Conservation (phyloP, 2,329 filamentous ascomycete species). For the Karstenula rhodostoma region DNA sequence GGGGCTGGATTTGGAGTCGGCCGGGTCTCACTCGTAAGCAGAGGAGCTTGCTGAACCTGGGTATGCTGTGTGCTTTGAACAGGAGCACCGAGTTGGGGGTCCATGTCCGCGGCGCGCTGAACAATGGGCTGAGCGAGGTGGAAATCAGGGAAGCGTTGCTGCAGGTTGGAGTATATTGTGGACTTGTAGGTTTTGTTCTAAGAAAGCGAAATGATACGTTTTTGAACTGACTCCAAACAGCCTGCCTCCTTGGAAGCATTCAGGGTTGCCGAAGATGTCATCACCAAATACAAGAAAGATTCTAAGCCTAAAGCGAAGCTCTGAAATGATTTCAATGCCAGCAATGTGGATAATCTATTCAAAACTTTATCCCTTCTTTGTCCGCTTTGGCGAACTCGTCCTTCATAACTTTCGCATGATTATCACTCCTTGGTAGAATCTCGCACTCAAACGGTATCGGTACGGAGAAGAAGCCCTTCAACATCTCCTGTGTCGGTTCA, state of each 20-base stretch:
- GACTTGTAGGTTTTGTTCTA: slow-evolving; percentile 43
- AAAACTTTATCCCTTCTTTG: slow-evolving; percentile 25
- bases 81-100: slow-evolving; percentile 63
- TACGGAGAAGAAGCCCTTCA: slow-evolving; percentile 42
- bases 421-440: slow-evolving; percentile 36
- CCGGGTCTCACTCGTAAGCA: slow-evolving; percentile 53
- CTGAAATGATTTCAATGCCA: neutral
- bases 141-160: slow-evolving; percentile 65
- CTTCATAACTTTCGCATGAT: slow-evolving; percentile 34
- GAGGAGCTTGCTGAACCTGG: slow-evolving; percentile 67
- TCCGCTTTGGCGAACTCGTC: slow-evolving; percentile 33
- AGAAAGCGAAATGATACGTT: neutral
- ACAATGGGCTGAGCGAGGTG: slow-evolving; percentile 66
- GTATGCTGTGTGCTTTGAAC: slow-evolving; percentile 67
- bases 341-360: neutral
- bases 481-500: slow-evolving; percentile 38
- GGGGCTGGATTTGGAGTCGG: slow-evolving; percentile 67
- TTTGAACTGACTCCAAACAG: neutral
- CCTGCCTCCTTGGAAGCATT: slow-evolving; percentile 6
- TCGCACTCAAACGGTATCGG: slow-evolving; percentile 42
- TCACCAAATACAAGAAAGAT: slow-evolving; percentile 56
- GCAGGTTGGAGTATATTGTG: slow-evolving; percentile 57
- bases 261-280: slow-evolving; percentile 51
- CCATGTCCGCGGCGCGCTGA: slow-evolving; percentile 66
- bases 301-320: slow-evolving; percentile 24